Base-by-base conservation (phyloP, 257 asterid genomes). In the Solanum ossicruentum region DNA sequence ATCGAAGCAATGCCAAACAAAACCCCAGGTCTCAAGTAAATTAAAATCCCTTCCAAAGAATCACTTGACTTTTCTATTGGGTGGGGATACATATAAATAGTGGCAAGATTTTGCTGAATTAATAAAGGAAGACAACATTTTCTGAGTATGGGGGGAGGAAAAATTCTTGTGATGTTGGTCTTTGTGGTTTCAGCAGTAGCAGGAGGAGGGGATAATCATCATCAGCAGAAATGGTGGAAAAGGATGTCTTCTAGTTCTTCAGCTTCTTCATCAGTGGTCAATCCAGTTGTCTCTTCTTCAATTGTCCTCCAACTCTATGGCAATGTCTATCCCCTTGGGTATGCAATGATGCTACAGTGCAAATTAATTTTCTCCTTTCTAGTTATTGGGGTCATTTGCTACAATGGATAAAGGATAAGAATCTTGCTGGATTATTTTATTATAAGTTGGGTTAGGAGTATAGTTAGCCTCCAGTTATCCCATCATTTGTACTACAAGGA, bases 311-410 rank as follows among this genome's bases (percentile, higher is more conserved):
- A 96, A 57, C 91, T 95, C 16, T 93, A 91, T 80, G 99, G 99
- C 56, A 92, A 97, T 88, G 96, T 97, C 87, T 95, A 93, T 87
- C 99, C 99, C 47, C 85, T 92, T 83, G 98, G 99, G 99, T 95
- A 96, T 39, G 89, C 57, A 54, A 55, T 75, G 12, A 36, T 15
- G 65, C 65, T 57, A 12, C 20, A 20, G 12, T 57, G 23, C 26
- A 58, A 6, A 52, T 52, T 52, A 47, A 56, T 56, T 17, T 21
- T 56, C 20, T 56, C 21, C 2, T 56, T 56, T 56, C 61, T 15
- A 17, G 21, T 56, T 56, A 56, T 56, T 56, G 61, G 47, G 47
- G 47, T 43, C 47, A 43, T 43, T 43, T 43, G 47, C 10, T 43
- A 43, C 2, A 8, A 36, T 36, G 47, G 47, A 43, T 8, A 43